Evolutionary conservation across 805 yeast genomes (phyloP), one percentile per base, ranked within the genome.

Genomic region (Gaillardinia entomophila): DNA sequence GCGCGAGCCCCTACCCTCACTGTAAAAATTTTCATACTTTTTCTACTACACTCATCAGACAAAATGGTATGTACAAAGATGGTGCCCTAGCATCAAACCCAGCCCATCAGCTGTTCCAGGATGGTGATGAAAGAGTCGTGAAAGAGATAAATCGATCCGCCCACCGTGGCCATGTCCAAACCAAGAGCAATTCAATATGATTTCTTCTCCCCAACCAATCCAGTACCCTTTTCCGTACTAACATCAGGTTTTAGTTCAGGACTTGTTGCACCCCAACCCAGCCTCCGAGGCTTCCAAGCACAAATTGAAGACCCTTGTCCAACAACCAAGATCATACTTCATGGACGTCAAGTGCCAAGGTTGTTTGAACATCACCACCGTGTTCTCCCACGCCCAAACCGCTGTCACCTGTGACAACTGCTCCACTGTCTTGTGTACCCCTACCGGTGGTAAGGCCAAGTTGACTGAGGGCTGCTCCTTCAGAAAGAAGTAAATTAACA

Each of bases 321-420:
- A 60, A 45, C 43, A 53, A 33, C 67, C 67, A 48, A 59, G 66
- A 53, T 60, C 67, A 20, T 61, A 51, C 56, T 61, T 61, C 54
- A 57, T 61, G 62, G 67, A 61, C 38, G 66, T 61, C 34, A 61
- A 61, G 51, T 61, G 67, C 44, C 67, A 56, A 44, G 66, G 67
- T 20, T 61, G 67, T 45, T 55, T 58, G 43, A 59, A 56, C 55
- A 61, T 61, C 51, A 55, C 62, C 48, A 61, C 67, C 33, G 62
- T 61, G 32, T 61, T 61, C 52, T 57, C 64, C 33, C 67, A 61
- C 51, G 64, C 67, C 26, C 67, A 61, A 47, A 61, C 66, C 32
- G 65, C 65, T 32, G 64, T 61, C 51, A 55, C 65, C 40, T 61
- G 67, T 48, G 66, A 60, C 51, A 51, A 54, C 51, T 61, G 67